Conservation (phyloP, 1,139 yeast species). For the Saccharomyces hybrid region DNA sequence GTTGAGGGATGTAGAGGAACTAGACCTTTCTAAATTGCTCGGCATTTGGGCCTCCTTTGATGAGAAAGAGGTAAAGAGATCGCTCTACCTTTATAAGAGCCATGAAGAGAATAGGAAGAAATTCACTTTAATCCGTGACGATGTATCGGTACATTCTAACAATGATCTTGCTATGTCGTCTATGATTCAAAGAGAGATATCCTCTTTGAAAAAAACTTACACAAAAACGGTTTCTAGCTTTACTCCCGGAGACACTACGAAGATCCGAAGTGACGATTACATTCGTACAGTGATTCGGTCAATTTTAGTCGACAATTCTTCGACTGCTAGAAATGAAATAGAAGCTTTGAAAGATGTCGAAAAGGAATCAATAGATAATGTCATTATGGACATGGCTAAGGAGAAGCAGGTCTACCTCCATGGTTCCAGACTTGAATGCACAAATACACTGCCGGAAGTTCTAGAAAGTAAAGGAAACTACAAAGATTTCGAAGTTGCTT, state of each 20-base stretch:
- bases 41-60: constrained; percentile 26
- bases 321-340: constrained; percentile 19
- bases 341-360: constrained; percentile 17
- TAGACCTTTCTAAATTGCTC: constrained; percentile 23
- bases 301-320: constrained; percentile 19
- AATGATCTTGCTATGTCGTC: constrained; percentile 29
- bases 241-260: neutral
- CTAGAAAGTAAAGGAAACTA: constrained; percentile 20
- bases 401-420: constrained; percentile 25
- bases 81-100: constrained; percentile 19
- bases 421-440: constrained; percentile 26
- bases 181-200: constrained; percentile 30
- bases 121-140: constrained; percentile 19
- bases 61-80: constrained; percentile 10
- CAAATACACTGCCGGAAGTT: constrained; percentile 19
- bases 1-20: constrained; percentile 26
- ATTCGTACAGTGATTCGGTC: constrained; percentile 26
- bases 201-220: constrained; percentile 23
- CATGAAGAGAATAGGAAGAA: constrained; percentile 22
- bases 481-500: constrained; percentile 15
- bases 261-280: constrained; percentile 14
- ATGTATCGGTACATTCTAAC: constrained; percentile 6
- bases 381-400: constrained; percentile 30
- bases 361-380: constrained; percentile 25
- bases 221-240: constrained; percentile 2